A percentile compares a stretch with the other conserved stretches of the same genome.
Evolutionary conservation across 805 yeast species (phyloP).

Genomic region (Wickerhamomyces alni): DNA sequence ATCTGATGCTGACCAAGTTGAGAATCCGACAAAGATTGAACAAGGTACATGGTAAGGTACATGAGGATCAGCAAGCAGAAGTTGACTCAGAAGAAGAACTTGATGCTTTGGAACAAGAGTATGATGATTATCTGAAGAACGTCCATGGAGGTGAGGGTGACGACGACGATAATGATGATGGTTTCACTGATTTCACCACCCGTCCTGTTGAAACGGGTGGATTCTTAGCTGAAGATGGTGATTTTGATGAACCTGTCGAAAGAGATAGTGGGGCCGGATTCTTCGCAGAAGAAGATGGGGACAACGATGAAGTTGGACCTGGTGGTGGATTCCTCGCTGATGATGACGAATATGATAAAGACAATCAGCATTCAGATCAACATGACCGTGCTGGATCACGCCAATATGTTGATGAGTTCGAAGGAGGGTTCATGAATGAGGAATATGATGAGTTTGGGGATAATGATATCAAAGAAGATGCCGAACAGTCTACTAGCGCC

Average conservation of each 20-base stretch:
- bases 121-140: slow-evolving; percentile 17
- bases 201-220: slow-evolving; percentile 6
- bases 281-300: slow-evolving; percentile 8
- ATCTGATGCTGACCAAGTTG: slow-evolving; percentile 36
- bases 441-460: not conserved
- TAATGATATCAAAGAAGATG: slow-evolving; percentile 1
- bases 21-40: slow-evolving; percentile 38
- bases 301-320: too few relatives aligned
- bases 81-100: slow-evolving; percentile 9
- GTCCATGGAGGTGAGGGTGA: slow-evolving; percentile 11
- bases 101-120: slow-evolving; percentile 13
- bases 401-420: too few relatives aligned
- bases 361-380: too few relatives aligned
- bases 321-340: too few relatives aligned
- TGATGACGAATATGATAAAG: too few relatives aligned
- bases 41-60: slow-evolving; percentile 35
- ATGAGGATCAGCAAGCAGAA: slow-evolving; percentile 6
- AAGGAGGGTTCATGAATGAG: too few relatives aligned
- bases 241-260: slow-evolving; percentile 9
- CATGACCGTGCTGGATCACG: too few relatives aligned
- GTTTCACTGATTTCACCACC: too few relatives aligned
- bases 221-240: slow-evolving; percentile 7
- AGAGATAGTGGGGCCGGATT: slow-evolving; percentile 23
- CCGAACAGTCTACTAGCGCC: too few relatives aligned
- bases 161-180: slow-evolving; percentile 9